Base-by-base conservation (phyloP, 306 rosid genomes). In the Gynostemma pentaphyllum region DNA sequence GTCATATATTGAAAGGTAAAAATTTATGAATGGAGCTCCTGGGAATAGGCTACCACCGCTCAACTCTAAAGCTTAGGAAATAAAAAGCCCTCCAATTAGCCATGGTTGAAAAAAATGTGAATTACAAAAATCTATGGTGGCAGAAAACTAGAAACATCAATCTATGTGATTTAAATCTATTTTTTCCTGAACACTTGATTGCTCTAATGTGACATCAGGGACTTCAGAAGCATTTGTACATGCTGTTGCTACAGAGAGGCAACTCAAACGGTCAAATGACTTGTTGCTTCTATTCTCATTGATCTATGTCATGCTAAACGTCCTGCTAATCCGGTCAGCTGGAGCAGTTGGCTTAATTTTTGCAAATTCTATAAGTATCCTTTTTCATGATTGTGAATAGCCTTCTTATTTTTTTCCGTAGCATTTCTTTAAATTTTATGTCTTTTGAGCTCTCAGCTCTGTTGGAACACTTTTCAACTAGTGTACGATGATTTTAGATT, bases 321-420 rank as follows among this genome's bases (percentile, higher is more conserved):
- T 86, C 67, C 47, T 81, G 45, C 81, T 92, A 50, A 83, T 92
- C 68, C 81, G 49, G 40, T 66, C 79, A 13, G 84, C 85, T 51
- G 96, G 96, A 69, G 91, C 95, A 30, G 85, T 86, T 68, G 96
- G 99, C 82, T 81, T 92, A 71, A 88, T 88, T 70, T 52, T 86
- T 71, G 96, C 99, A 53, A 92, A 92, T 81, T 82, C 90, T 65
- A 34, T 82, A 7, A 92, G 99, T 88, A 92, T 92, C 99, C 99
- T 88, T 82, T 75, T 45, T 42, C 45, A 37, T 12, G 40, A 16
- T 34, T 23, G 55, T 55, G 22, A 14, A 53, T 21, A 29, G 51
- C 12, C 62, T 73, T 64, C 22, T n/a, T 0, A 24, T 8, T 12
- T 39, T 72, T 29, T 37, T 66, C 49, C 39, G 63, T 27, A 51